Base-by-base conservation (phyloP, 768 basidiomycete species). In the Coprinopsis sp. region DNA sequence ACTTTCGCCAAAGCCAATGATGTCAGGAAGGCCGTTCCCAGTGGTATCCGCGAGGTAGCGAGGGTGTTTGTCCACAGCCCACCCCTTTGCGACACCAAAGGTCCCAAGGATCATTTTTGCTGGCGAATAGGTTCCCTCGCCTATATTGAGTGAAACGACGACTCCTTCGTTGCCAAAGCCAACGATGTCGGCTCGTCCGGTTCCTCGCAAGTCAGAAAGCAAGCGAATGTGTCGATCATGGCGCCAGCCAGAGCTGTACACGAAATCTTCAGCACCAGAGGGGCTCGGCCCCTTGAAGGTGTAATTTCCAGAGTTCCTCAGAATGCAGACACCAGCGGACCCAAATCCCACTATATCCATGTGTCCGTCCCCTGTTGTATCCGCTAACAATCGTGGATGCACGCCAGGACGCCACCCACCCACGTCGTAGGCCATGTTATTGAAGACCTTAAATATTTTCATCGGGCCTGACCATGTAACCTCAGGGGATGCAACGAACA, bases 321-420 rank as follows among this genome's bases (percentile, higher is more conserved):
- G 19, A 23, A 44, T 33, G n/a, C 33, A 37, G 16, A 46, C 44
- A 37, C 44, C 44, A 4, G n/a, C 22, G n/a, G 12, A 7, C 5
- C 33, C 31, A 27, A 46, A 46, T 28, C 44, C 44, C 11, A 46
- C 36, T 31, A 46, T 34, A 21, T 46, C 44, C 21, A 13, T 7
- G 31, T 23, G 19, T 4, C 28, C 16, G 22, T 34, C 11, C 16
- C 44, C 33, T 11, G 44, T 46, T 7, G 44, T 46, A 22, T 37
- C 23, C 25, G 21, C 44, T 3, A 46, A 23, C 8, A 46, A 23
- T 10, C 44, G 44, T 2, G 23, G 14, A 25, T 46, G 44, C 10
- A 16, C 18, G 21, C 23, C 16, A n/a, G 27, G 25, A 4, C 11
- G n/a, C 44, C 44, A 46, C 5, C 44, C 44, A 27, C 44, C 44